These are phyloP conservation scores for Boeremia lycopersici DNA, from an alignment of 2,329 filamentous ascomycete genomes.

Conservation along the genomic window DNA sequence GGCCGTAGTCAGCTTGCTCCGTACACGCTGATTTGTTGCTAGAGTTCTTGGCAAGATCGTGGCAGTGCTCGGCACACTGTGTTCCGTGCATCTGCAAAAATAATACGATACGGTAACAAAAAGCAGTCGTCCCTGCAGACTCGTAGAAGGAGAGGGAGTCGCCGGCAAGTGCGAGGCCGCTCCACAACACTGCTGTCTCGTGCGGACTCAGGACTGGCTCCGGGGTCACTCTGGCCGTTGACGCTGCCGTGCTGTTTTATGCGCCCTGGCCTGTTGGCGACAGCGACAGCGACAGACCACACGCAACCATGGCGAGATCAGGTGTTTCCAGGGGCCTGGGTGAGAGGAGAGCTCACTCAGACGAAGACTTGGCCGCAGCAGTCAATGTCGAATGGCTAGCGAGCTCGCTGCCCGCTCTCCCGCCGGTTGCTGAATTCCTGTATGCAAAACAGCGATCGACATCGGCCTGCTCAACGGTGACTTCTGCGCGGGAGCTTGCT, in stretches of 20 bases:
- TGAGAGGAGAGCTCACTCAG: constrained; percentile 27
- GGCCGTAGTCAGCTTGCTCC: no score
- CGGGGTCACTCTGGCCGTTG: neutral
- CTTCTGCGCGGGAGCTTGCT: constrained; percentile 8
- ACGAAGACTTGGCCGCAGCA: constrained; percentile 26
- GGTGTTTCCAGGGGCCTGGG: constrained; percentile 26
- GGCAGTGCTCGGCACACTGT: no score
- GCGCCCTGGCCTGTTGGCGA: neutral
- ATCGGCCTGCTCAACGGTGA: constrained; percentile 20
- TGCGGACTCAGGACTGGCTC: neutral
- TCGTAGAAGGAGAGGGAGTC: no score
- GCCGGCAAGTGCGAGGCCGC: constrained; percentile 22
- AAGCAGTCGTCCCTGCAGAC: no score
- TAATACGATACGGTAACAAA: no score
- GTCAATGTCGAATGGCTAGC: constrained; percentile 1
- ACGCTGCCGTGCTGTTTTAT: constrained; percentile 1
- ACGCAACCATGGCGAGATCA: constrained; percentile 8
- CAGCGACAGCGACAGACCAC: neutral
- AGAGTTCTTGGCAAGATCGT: no score
- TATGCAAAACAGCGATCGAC: constrained; percentile 27
- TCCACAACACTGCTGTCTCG: constrained; percentile 10
- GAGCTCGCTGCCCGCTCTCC: constrained; percentile 24
- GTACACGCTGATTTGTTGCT: no score
- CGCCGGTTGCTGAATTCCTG: constrained; percentile 28
- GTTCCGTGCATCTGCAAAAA: no score